Evolutionary conservation across 805 yeast genomes (phyloP).

Genomic region (Lachancea quebecensis): DNA sequence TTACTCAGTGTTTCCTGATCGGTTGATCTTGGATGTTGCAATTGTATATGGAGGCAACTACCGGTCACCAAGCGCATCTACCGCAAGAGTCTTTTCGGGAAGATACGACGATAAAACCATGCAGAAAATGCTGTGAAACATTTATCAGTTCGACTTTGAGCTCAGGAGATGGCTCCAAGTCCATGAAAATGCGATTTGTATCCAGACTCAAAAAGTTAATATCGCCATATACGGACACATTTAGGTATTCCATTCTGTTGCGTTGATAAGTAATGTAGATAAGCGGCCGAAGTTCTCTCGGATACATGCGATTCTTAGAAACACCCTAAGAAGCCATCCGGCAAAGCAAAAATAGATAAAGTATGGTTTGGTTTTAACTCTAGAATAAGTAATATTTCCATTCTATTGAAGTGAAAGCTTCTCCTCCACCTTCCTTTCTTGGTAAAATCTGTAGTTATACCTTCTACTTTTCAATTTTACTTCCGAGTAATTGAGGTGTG

Average conservation of each 20-base stretch:
- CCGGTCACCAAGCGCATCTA: not conserved
- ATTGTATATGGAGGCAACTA: not conserved
- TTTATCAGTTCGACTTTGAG: not conserved
- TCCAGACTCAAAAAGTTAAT: not conserved
- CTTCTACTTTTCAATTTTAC: not conserved
- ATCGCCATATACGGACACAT: not conserved
- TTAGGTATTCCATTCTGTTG: not conserved
- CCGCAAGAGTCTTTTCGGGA: not conserved
- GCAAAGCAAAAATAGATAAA: not conserved
- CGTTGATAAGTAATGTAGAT: not conserved
- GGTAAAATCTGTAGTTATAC: not conserved
- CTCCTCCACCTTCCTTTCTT: not conserved
- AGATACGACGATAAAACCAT: not conserved
- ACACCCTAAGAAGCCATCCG: not conserved
- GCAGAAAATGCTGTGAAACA: not conserved
- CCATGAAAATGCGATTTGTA: not conserved
- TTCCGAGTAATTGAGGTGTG: too few relatives aligned
- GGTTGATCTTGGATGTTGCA: not conserved
- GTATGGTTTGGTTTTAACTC: not conserved
- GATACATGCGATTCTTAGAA: not conserved
- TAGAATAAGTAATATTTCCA: not conserved
- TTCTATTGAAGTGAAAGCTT: not conserved
- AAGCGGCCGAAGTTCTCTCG: not conserved
- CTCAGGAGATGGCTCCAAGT: not conserved
- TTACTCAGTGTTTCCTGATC: not conserved